Evolutionary conservation across 2,329 filamentous ascomycete species (phyloP).

Genomic region (Lanzia echinophila): DNA sequence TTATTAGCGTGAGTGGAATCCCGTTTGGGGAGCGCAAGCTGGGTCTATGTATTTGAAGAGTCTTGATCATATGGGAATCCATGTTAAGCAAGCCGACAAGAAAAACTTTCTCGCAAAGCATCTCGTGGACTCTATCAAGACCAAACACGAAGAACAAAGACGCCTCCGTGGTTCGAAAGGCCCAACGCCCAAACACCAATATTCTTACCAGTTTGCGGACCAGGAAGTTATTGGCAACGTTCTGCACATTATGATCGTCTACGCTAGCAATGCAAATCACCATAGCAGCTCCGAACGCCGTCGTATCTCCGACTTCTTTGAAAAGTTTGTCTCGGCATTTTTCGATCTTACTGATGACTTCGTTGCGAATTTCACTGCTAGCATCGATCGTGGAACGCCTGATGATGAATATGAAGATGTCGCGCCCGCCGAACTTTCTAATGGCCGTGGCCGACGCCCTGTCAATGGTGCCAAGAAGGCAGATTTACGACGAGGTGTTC

Average conservation of each 20-base stretch:
- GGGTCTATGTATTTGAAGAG: constrained; percentile 93
- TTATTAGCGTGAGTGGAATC: constrained; percentile 84
- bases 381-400: constrained; percentile 62
- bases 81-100: constrained; percentile 84
- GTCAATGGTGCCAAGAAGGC: constrained; percentile 61
- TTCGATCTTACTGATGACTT: constrained; percentile 68
- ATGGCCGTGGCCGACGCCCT: constrained; percentile 57
- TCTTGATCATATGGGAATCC: constrained; percentile 91
- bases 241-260: constrained; percentile 56
- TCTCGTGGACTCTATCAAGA: constrained; percentile 83
- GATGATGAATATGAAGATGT: constrained; percentile 65
- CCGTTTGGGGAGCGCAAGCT: constrained; percentile 95
- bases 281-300: constrained; percentile 68
- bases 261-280: constrained; percentile 60
- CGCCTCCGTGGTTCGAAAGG: constrained; percentile 59
- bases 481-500: constrained; percentile 75
- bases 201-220: constrained; percentile 67
- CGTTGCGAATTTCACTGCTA: constrained; percentile 59
- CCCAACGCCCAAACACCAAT: constrained; percentile 62
- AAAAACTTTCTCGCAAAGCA: constrained; percentile 85
- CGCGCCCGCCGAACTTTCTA: constrained; percentile 62
- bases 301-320: constrained; percentile 67
- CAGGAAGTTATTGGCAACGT: constrained; percentile 59
- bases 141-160: constrained; percentile 85
- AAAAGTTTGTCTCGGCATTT: constrained; percentile 68